Evolutionary conservation across 208 protist genomes (phyloP), one percentile per base, ranked within the genome.

Genomic region (Leishmania turanica): DNA sequence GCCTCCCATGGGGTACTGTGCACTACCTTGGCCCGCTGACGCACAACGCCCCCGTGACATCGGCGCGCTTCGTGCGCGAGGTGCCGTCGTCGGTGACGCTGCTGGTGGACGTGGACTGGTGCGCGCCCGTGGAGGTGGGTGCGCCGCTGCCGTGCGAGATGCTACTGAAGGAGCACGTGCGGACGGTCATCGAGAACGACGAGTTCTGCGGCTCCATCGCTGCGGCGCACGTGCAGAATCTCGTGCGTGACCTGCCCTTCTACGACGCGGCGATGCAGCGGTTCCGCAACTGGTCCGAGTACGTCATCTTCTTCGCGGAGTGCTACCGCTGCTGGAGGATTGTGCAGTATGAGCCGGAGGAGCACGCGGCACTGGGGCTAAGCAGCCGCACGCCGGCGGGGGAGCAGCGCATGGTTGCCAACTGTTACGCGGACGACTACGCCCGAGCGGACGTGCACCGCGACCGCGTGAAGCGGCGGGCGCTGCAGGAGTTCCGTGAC

Each of bases 161-260:
- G 80, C 85, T 95, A 56, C 83, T 97, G 78, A 92, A 88, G 69
- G 88, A 95, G 79, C 89, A 95, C 64, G 85, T 95, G 19, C 84
- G 86, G 45, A 82, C 80, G 9, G 87, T 97, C 49, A 60, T 97
- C 65, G 91, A 93, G n/a, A 90, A 90, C 78, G 90, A 97, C 76
- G 89, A 90, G 62, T 89, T 88, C 77, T 90, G 89, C 65, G 93
- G 91, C 27, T 95, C 90, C 21, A 73, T 96, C 45, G 79, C 87
- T 0, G 87, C 88, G 17, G 88, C 90, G 56, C 89, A 95, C 84
- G 73, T 95, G 17, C 91, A 95, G 69, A 97, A 97, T 79, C 79
- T 91, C 42, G 92, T 95, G 66, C 84, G 87, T 27, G 88, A 90
- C 19, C 76, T 97, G 3, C 93, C 91, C 0, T 95, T 93, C 79